phyloP scores from a whole-genome alignment of 441 rosid species.

The Sinapis alba region DNA sequence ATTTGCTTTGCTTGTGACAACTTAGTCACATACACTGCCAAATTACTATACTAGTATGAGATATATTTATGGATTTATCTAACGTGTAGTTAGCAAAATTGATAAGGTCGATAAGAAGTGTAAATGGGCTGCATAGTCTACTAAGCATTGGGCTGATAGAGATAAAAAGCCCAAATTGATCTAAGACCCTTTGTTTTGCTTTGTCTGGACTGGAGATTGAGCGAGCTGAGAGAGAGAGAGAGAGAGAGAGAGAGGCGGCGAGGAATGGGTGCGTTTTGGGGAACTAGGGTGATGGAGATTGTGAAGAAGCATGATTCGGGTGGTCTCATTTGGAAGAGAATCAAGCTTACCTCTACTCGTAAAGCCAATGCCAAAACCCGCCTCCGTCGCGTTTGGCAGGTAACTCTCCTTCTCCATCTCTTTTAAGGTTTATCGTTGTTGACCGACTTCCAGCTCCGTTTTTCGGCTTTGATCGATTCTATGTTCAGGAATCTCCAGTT shows the following conservation, averaged over 20 bases:
- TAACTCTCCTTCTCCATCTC: slow-evolving; percentile 18
- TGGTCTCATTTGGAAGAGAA: slow-evolving; percentile 90
- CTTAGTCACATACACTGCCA: too few relatives aligned
- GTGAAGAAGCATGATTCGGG: slow-evolving; percentile 95
- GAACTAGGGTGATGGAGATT: slow-evolving; percentile 79
- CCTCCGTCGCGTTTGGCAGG: slow-evolving; percentile 96
- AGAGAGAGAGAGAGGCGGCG: slow-evolving; percentile 33
- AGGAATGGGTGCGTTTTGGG: slow-evolving; percentile 69
- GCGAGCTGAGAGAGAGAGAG: too few relatives aligned
- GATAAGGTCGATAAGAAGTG: too few relatives aligned
- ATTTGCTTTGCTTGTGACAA: neutral
- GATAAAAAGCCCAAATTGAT: too few relatives aligned
- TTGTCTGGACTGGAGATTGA: too few relatives aligned
- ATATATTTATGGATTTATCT: too few relatives aligned
- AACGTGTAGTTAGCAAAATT: too few relatives aligned
- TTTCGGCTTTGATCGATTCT: neutral
- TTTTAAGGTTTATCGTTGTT: slow-evolving; percentile 30
- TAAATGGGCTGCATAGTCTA: too few relatives aligned
- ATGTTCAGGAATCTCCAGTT: neutral
- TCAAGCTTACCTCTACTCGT: slow-evolving; percentile 87
- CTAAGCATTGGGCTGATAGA: too few relatives aligned
- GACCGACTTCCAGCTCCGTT: neutral
- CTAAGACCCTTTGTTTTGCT: too few relatives aligned
- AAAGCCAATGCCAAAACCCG: slow-evolving; percentile 96
- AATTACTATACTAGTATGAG: too few relatives aligned